Conservation (phyloP, 2,329 filamentous ascomycete species). For the Neospermospora avenae region DNA sequence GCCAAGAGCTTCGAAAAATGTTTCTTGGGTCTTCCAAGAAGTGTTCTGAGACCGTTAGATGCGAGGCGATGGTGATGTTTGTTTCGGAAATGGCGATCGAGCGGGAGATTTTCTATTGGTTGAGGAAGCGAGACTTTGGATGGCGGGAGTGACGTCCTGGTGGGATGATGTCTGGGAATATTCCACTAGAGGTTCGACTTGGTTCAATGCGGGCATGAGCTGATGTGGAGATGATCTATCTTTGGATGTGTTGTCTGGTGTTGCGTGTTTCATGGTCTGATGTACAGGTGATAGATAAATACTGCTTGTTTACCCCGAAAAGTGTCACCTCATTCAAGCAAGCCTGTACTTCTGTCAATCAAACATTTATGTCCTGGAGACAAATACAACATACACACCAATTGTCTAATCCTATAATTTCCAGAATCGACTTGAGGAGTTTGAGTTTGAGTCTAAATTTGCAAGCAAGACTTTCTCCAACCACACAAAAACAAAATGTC, state of each 20-base stretch:
- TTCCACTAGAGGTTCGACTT: not conserved
- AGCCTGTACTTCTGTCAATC: not conserved
- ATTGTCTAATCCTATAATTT: not conserved
- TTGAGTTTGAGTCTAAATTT: not conserved
- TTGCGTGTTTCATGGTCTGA: conserved; percentile 5
- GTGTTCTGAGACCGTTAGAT: not conserved
- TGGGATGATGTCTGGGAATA: not conserved
- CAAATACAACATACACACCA: not conserved
- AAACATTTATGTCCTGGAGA: not conserved
- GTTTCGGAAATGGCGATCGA: not conserved
- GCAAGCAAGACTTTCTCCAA: not conserved
- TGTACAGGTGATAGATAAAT: not conserved
- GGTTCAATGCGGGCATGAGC: not conserved
- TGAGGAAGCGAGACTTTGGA: not conserved
- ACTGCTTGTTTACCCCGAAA: not conserved
- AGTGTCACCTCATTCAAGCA: not conserved
- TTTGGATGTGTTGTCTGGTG: not conserved
- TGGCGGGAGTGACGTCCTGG: not conserved
- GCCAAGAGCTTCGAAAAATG: not conserved
- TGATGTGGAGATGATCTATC: not conserved
- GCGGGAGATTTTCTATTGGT: not conserved
- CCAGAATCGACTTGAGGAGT: not conserved
- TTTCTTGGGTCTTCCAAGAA: no score
- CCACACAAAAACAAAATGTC: conserved; percentile 6
- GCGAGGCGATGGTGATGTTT: not conserved